Evolutionary conservation across 2,329 filamentous ascomycete genomes (phyloP).

Genomic region (Basipetospora chlamydospora): DNA sequence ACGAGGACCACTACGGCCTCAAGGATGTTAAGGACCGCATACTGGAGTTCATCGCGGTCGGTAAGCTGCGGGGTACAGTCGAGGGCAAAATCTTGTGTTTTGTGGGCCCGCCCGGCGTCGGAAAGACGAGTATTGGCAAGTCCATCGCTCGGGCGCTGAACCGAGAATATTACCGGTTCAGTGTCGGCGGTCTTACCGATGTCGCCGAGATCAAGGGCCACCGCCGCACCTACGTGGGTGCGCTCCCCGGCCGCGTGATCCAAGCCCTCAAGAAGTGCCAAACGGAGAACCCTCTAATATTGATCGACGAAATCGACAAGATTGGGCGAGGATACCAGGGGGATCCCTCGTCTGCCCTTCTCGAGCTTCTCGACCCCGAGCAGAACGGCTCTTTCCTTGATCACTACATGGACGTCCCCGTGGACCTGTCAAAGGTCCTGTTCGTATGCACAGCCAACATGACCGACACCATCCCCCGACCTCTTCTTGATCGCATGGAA

Average conservation of each 20-base stretch:
- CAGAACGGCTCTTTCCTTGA: slow-evolving; percentile 96
- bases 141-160: slow-evolving; percentile 91
- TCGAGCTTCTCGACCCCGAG: slow-evolving; percentile 90
- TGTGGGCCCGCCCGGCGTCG: slow-evolving; percentile 91
- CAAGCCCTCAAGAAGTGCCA: slow-evolving; percentile 98
- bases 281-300: slow-evolving; percentile 89
- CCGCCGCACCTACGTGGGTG: slow-evolving; percentile 88
- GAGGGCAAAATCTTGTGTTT: slow-evolving; percentile 98
- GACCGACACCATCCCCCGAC: slow-evolving; percentile 93
- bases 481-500: slow-evolving; percentile 92
- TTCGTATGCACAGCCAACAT: slow-evolving; percentile 99
- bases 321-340: slow-evolving; percentile 94
- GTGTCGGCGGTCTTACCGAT: slow-evolving; percentile 89
- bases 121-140: slow-evolving; percentile 98
- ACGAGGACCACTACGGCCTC: slow-evolving; percentile 91
- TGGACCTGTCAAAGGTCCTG: slow-evolving; percentile 91
- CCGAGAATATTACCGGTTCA: slow-evolving; percentile 95
- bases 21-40: slow-evolving; percentile 99
- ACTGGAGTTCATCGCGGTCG: slow-evolving; percentile 93
- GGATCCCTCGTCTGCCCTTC: slow-evolving; percentile 82
- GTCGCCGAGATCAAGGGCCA: slow-evolving; percentile 99
- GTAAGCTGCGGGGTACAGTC: slow-evolving; percentile 89
- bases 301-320: slow-evolving; percentile 98
- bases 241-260: slow-evolving; percentile 88
- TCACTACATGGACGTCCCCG: slow-evolving; percentile 96